Conservation (phyloP, 2,329 filamentous ascomycete species). For the Microdochium bolleyi region DNA sequence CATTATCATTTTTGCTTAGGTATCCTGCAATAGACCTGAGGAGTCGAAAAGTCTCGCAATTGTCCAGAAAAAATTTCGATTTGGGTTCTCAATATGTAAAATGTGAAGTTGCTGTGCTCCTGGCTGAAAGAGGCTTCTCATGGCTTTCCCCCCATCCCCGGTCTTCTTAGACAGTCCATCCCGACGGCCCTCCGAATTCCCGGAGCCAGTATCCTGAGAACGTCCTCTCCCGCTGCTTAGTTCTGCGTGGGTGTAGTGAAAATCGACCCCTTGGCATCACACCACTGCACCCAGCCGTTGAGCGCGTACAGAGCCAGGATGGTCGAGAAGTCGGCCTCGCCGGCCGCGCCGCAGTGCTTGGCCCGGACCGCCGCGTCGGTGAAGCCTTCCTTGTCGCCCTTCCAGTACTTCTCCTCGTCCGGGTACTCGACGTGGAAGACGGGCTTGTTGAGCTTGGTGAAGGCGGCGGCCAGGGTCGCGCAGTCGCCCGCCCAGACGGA, state of each 20-base stretch:
- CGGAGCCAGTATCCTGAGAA: too few species aligned
- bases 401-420: constrained; percentile 22
- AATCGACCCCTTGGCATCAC: not conserved
- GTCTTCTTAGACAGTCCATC: too few species aligned
- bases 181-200: too few species aligned
- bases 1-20: too few species aligned
- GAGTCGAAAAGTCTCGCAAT: too few species aligned
- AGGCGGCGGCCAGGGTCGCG: constrained; percentile 43
- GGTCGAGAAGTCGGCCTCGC: not conserved
- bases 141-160: too few species aligned
- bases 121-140: too few species aligned
- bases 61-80: too few species aligned
- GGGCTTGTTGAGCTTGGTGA: constrained; percentile 53
- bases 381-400: not conserved
- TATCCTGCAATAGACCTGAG: too few species aligned
- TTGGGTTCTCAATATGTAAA: too few species aligned
- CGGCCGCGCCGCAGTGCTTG: not conserved
- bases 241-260: not conserved
- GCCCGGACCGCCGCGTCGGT: not conserved
- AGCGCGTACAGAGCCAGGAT: not conserved
- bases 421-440: constrained; percentile 71
- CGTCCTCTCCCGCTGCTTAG: too few species aligned
- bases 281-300: not conserved
- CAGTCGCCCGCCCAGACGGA: constrained; percentile 49
- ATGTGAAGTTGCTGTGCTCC: too few species aligned